A percentile compares a stretch with the other conserved stretches of the same genome.
Conservation (phyloP, 176 grass and related monocot genomes). For the Phragmites australis region DNA sequence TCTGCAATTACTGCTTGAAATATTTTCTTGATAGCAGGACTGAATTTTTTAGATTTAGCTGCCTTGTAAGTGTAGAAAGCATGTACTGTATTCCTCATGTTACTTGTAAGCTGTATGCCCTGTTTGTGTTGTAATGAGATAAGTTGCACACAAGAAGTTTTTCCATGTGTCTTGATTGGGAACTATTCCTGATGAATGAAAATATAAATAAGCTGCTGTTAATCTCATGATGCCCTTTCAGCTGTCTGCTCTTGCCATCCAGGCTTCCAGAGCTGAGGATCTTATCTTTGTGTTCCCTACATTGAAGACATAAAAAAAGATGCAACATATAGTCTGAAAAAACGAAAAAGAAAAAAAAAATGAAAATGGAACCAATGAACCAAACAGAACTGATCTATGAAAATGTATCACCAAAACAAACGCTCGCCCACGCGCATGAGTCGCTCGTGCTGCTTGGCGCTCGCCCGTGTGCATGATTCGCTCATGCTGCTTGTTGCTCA, state of each 20-base stretch:
- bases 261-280: not conserved
- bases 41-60: slow-evolving; percentile 32
- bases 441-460: not conserved
- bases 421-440: too few relatives aligned
- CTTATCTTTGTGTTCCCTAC: too few relatives aligned
- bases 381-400: not conserved
- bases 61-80: slow-evolving; percentile 29
- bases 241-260: not conserved
- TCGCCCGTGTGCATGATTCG: too few relatives aligned
- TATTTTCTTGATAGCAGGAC: not conserved
- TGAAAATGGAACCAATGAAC: not conserved
- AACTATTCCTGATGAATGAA: slow-evolving; percentile 16
- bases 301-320: not conserved
- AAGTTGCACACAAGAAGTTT: not conserved
- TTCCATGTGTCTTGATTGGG: slow-evolving; percentile 20
- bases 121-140: slow-evolving; percentile 47
- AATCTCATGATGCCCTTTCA: not conserved
- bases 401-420: not conserved
- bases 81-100: not conserved
- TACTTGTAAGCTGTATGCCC: slow-evolving; percentile 37
- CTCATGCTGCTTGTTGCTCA: too few relatives aligned
- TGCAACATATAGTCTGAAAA: not conserved
- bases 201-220: not conserved
- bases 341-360: not conserved
- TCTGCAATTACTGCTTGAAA: slow-evolving; percentile 34